phyloP scores from a whole-genome alignment of 495 filamentous ascomycete species.

The Penicillium dipodomyicola region DNA sequence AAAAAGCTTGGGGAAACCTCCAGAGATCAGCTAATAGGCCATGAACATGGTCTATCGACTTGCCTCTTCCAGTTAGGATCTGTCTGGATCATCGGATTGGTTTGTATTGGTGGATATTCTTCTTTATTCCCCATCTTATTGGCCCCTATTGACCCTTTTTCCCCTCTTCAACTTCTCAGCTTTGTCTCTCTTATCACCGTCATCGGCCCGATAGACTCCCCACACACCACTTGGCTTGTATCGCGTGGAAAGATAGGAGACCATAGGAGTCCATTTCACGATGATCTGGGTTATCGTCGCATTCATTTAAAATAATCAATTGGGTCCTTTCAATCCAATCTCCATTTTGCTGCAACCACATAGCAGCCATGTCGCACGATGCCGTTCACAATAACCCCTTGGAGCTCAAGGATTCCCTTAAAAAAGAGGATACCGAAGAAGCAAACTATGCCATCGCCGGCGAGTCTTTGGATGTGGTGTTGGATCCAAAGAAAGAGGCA shows the following conservation, averaged over 20 bases:
- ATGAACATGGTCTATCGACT: not conserved
- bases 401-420: slow-evolving; percentile 18
- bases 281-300: not conserved
- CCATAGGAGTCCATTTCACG: not conserved
- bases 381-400: slow-evolving; percentile 4
- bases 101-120: not conserved
- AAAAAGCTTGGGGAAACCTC: slow-evolving; percentile 9
- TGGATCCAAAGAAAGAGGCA: slow-evolving; percentile 34
- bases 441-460: slow-evolving; percentile 9
- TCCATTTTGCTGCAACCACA: not conserved
- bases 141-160: not conserved
- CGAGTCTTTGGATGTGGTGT: slow-evolving; percentile 25
- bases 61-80: slow-evolving; percentile 12
- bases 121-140: not conserved
- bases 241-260: not conserved
- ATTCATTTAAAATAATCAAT: too few relatives aligned
- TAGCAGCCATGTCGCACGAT: slow-evolving; percentile 2
- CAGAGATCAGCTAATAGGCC: too few relatives aligned
- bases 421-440: slow-evolving; percentile 15
- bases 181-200: not conserved
- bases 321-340: too few relatives aligned
- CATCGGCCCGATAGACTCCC: not conserved
- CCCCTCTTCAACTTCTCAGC: not conserved
- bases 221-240: not conserved
- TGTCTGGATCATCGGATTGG: not conserved